phyloP scores from a whole-genome alignment of 2,329 filamentous ascomycete species.

The Tolypocladium ovalisporum region DNA sequence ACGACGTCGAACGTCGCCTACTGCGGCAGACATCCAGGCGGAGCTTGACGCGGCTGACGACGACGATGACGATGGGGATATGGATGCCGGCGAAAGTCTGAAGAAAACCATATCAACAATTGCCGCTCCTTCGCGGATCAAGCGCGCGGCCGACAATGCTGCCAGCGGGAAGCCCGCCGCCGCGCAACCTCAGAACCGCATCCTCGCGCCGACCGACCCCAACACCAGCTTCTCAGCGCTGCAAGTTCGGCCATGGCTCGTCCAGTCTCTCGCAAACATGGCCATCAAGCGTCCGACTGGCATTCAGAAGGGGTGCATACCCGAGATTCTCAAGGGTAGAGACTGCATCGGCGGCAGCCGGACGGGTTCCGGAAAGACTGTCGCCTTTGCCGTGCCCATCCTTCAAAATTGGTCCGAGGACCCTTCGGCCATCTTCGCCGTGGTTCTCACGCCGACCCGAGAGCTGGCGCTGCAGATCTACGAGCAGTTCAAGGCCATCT shows the following conservation, averaged over 20 bases:
- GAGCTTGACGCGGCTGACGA: constrained; percentile 9
- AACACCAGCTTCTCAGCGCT: constrained; percentile 61
- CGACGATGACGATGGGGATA: constrained; percentile 18
- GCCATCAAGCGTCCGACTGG: constrained; percentile 82
- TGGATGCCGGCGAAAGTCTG: constrained; percentile 20
- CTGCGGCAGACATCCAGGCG: constrained; percentile 13
- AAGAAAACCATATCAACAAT: constrained; percentile 28
- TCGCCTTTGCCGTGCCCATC: constrained; percentile 91
- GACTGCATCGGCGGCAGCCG: constrained; percentile 93
- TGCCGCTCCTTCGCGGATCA: constrained; percentile 43
- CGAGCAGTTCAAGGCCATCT: constrained; percentile 92
- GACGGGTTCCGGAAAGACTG: constrained; percentile 94
- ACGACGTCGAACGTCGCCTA: constrained; percentile 28
- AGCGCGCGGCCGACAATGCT: constrained; percentile 20
- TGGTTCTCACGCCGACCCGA: constrained; percentile 81
- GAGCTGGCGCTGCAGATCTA: constrained; percentile 93
- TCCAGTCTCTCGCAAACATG: constrained; percentile 62
- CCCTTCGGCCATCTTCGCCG: constrained; percentile 79
- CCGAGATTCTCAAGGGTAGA: constrained; percentile 78
- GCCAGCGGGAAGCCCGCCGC: constrained; percentile 7
- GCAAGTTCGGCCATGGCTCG: constrained; percentile 74
- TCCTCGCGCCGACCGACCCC: constrained; percentile 41
- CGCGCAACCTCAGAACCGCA: constrained; percentile 17
- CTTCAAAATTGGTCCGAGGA: constrained; percentile 89
- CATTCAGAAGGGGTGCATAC: constrained; percentile 89